Conservation (phyloP, 176 grass and related monocot genomes). For the Metroxylon sagu region DNA sequence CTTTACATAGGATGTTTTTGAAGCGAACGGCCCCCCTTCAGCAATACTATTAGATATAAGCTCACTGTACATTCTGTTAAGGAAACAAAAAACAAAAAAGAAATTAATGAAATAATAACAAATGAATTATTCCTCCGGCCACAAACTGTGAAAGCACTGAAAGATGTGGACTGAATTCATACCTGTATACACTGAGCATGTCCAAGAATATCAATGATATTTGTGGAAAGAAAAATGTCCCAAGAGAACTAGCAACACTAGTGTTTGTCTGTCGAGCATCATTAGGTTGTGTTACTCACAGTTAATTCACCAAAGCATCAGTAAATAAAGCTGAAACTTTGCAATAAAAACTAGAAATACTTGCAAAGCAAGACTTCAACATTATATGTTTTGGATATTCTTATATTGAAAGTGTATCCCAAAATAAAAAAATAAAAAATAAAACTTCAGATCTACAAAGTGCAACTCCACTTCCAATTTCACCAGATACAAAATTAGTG, state of each 20-base stretch:
- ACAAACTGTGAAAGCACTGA: neutral
- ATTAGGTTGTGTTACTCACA: neutral
- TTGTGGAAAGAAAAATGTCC: constrained; percentile 89
- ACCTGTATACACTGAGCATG: constrained; percentile 98
- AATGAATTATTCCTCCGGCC: neutral
- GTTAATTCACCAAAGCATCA: neutral
- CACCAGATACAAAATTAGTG: too few relatives aligned
- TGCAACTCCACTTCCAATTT: too few relatives aligned
- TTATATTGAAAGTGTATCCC: too few relatives aligned
- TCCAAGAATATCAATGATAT: constrained; percentile 92
- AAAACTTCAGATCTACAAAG: too few relatives aligned
- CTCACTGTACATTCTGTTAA: constrained; percentile 96
- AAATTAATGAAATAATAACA: neutral
- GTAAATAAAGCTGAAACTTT: too few relatives aligned
- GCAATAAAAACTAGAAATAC: too few relatives aligned
- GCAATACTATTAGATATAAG: constrained; percentile 93
- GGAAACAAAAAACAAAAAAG: constrained; percentile 1
- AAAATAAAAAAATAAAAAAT: too few relatives aligned
- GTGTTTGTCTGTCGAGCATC: constrained; percentile 83
- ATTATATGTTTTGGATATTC: too few relatives aligned
- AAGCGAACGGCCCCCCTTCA: constrained; percentile 94
- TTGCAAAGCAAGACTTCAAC: too few relatives aligned
- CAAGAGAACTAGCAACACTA: constrained; percentile 80
- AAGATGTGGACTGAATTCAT: neutral
- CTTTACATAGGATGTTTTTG: constrained; percentile 93